Percentiles rank a stretch among this genome's conserved stretches.
Evolutionary conservation across 192 early-diverging fungal genomes (phyloP).

Genomic region (Coemansia sp.): DNA sequence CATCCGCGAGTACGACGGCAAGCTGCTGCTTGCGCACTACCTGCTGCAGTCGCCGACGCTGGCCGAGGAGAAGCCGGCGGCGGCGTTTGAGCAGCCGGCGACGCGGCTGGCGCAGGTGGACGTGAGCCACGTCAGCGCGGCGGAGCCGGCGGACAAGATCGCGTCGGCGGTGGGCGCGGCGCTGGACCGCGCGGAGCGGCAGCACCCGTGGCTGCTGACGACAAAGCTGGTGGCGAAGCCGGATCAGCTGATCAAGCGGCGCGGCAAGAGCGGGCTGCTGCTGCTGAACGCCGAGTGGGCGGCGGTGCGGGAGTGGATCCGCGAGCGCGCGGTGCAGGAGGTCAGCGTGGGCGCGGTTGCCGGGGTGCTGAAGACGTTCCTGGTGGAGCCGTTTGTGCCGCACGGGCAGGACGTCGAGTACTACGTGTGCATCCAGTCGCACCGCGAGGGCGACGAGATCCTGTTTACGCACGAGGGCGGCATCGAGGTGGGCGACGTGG

Average conservation of each 20-base stretch:
- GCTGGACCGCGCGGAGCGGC: conserved; percentile 64
- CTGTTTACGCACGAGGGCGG: conserved; percentile 98
- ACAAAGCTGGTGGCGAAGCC: conserved; percentile 93
- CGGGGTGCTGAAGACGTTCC: conserved; percentile 89
- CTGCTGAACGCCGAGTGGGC: conserved; percentile 89
- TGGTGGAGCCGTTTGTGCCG: conserved; percentile 92
- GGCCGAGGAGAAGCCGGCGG: conserved; percentile 47
- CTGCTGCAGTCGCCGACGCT: conserved; percentile 70
- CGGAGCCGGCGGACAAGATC: conserved; percentile 55
- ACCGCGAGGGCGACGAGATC: conserved; percentile 92
- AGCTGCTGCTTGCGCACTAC: conserved; percentile 89
- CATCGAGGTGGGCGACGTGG: conserved; percentile 97
- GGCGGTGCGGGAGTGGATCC: conserved; percentile 85
- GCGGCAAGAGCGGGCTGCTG: conserved; percentile 93
- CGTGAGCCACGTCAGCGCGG: conserved; percentile 56
- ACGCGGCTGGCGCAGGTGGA: conserved; percentile 74
- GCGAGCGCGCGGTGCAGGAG: conserved; percentile 79
- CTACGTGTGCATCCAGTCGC: conserved; percentile 95
- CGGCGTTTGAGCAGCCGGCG: conserved; percentile 66
- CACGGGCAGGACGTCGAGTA: conserved; percentile 91
- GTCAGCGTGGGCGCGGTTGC: conserved; percentile 77
- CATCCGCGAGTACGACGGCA: conserved; percentile 97
- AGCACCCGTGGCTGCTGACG: conserved; percentile 76
- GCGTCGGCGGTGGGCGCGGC: conserved; percentile 61
- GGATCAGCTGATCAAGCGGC: conserved; percentile 96